Percentiles rank a stretch among this genome's conserved stretches.
Evolutionary conservation across 805 yeast species (phyloP).

Genomic region (Saccharomycopsis synnaedendra): DNA sequence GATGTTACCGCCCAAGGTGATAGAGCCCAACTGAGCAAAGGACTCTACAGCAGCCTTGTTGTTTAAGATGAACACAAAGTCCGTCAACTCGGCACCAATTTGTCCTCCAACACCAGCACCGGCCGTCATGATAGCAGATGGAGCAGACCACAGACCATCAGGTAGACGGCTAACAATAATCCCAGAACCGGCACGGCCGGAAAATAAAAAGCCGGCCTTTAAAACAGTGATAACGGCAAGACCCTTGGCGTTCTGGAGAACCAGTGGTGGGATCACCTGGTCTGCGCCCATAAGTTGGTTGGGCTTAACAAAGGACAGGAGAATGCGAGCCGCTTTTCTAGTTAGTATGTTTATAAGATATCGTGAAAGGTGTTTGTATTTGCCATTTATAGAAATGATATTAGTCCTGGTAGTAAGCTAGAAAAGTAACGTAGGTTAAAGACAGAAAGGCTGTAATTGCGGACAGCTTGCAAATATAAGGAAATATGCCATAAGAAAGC

Average conservation of each 20-base stretch:
- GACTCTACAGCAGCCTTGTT: slow-evolving; percentile 82
- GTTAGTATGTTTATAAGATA: neutral
- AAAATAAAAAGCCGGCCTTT: slow-evolving; percentile 91
- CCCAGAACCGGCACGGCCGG: slow-evolving; percentile 97
- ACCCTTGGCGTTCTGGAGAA: slow-evolving; percentile 84
- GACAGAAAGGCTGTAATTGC: no score
- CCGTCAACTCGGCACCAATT: slow-evolving; percentile 92
- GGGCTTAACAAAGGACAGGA: slow-evolving; percentile 86
- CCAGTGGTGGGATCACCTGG: slow-evolving; percentile 78
- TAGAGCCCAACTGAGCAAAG: slow-evolving; percentile 87
- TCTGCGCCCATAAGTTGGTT: slow-evolving; percentile 89
- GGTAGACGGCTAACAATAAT: slow-evolving; percentile 87
- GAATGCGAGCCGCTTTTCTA: slow-evolving; percentile 87
- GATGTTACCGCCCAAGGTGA: slow-evolving; percentile 89
- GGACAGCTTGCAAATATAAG: no score
- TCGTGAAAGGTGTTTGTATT: no score
- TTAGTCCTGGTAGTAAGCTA: no score
- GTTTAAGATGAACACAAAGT: slow-evolving; percentile 88
- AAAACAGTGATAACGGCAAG: slow-evolving; percentile 86
- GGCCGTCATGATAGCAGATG: slow-evolving; percentile 88
- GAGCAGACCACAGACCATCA: slow-evolving; percentile 97
- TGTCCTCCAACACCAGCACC: slow-evolving; percentile 99
- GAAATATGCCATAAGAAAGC: no score
- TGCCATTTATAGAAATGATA: no score
- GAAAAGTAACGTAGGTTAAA: no score